A percentile compares a stretch with the other conserved stretches of the same genome.
Conservation (phyloP, 2,329 filamentous ascomycete genomes). For the Fusarium brachygibbosum region DNA sequence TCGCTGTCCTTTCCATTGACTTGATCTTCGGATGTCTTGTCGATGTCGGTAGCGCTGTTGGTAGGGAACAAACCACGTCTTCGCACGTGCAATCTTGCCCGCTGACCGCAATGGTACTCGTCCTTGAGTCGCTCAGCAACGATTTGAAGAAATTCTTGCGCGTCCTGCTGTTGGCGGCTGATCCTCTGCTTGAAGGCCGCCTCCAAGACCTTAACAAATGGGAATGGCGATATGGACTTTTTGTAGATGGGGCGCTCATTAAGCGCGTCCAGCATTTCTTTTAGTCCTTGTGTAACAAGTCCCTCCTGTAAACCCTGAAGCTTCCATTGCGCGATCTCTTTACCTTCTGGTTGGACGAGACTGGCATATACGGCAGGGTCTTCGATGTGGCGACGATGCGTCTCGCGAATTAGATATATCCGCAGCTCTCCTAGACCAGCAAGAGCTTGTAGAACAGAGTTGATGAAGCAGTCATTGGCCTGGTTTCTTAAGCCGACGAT, state of each 20-base stretch:
- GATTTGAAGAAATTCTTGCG: slow-evolving; percentile 96
- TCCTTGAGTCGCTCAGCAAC: slow-evolving; percentile 92
- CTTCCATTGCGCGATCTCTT: slow-evolving; percentile 69
- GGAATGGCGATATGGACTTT: slow-evolving; percentile 91
- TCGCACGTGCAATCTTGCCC: slow-evolving; percentile 74
- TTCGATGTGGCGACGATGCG: slow-evolving; percentile 85
- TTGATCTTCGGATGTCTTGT: slow-evolving; percentile 41
- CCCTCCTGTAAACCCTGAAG: slow-evolving; percentile 80
- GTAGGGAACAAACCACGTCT: slow-evolving; percentile 46
- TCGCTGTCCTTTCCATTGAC: slow-evolving; percentile 35
- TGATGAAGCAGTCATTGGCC: slow-evolving; percentile 97
- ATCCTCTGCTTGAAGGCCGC: slow-evolving; percentile 89
- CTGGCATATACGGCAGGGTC: slow-evolving; percentile 80
- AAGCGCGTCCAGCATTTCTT: slow-evolving; percentile 90
- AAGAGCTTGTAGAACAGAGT: slow-evolving; percentile 92
- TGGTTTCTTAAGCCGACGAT: slow-evolving; percentile 91
- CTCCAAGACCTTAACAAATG: slow-evolving; percentile 87
- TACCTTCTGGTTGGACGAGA: slow-evolving; percentile 65
- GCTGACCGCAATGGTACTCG: slow-evolving; percentile 88
- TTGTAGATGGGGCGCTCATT: slow-evolving; percentile 94
- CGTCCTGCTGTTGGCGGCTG: slow-evolving; percentile 95
- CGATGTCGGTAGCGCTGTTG: slow-evolving; percentile 20
- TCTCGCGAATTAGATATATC: slow-evolving; percentile 91
- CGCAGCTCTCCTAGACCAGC: slow-evolving; percentile 91
- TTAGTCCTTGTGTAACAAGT: slow-evolving; percentile 86